A percentile compares a stretch with the other conserved stretches of the same genome.
These are phyloP conservation scores for Phanerodontia chrysosporium DNA, from an alignment of 768 basidiomycete genomes.

Conservation along the genomic window DNA sequence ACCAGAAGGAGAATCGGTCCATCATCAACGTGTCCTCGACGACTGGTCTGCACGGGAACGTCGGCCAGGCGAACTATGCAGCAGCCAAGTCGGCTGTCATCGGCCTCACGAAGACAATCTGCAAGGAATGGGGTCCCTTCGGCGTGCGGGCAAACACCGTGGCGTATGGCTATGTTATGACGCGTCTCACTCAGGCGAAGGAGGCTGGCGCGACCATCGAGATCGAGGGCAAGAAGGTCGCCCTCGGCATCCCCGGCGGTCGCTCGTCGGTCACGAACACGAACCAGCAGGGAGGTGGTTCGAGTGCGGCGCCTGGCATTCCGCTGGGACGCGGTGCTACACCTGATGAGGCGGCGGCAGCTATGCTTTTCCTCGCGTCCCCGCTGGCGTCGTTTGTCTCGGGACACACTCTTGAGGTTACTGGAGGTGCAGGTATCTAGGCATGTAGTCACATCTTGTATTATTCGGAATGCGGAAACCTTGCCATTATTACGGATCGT, in stretches of 20 bases:
- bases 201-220: slow-evolving; percentile 73
- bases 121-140: slow-evolving; percentile 84
- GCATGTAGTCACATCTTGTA: not conserved
- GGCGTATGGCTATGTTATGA: slow-evolving; percentile 75
- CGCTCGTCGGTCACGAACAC: slow-evolving; percentile 29
- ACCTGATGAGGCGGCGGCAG: slow-evolving; percentile 73
- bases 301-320: slow-evolving; percentile 37
- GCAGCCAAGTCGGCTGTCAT: slow-evolving; percentile 75
- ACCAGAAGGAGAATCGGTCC: slow-evolving; percentile 57
- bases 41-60: slow-evolving; percentile 82
- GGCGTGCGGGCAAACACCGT: slow-evolving; percentile 81
- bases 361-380: slow-evolving; percentile 73
- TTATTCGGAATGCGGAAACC: not conserved
- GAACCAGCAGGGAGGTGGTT: not conserved
- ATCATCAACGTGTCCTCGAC: slow-evolving; percentile 82
- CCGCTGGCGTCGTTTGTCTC: slow-evolving; percentile 77
- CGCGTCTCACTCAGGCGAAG: slow-evolving; percentile 78
- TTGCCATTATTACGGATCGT: too few species aligned
- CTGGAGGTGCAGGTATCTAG: slow-evolving; percentile 74
- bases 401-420: slow-evolving; percentile 82
- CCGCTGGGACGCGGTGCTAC: slow-evolving; percentile 67
- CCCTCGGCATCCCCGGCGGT: slow-evolving; percentile 70
- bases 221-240: slow-evolving; percentile 80
- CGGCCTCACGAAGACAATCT: slow-evolving; percentile 81
- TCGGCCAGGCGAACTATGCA: slow-evolving; percentile 82